These are phyloP conservation scores for Apiotrichum mycotoxinovorans DNA, from an alignment of 1,284 basidiomycete species.

Conservation along the genomic window DNA sequence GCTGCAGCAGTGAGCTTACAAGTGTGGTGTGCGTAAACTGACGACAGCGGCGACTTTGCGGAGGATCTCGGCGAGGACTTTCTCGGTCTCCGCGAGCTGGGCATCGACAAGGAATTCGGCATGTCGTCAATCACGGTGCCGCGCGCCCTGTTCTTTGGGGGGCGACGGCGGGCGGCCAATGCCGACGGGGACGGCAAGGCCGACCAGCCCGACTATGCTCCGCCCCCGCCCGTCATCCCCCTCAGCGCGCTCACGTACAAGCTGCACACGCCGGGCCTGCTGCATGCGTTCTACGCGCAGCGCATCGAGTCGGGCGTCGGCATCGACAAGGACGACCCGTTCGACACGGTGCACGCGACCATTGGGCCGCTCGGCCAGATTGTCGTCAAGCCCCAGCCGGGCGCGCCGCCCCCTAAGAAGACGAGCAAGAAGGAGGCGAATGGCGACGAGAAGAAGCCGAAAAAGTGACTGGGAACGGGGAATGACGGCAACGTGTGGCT, in stretches of 20 bases:
- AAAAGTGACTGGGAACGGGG: neutral
- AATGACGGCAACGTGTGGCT: neutral
- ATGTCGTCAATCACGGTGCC: conserved; percentile 74
- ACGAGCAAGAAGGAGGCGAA: conserved; percentile 7
- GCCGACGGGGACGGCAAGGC: conserved; percentile 40
- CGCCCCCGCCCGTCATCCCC: conserved; percentile 72
- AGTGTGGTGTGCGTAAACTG: neutral
- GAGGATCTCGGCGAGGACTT: conserved; percentile 89
- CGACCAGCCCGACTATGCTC: conserved; percentile 71
- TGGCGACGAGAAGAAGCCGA: conserved; percentile 22
- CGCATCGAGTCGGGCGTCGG: conserved; percentile 52
- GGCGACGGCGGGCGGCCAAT: conserved; percentile 47
- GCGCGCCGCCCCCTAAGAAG: conserved; percentile 14
- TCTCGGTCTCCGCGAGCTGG: conserved; percentile 80
- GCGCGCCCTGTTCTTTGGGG: conserved; percentile 70
- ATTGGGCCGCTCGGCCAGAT: conserved; percentile 48
- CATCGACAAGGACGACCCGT: conserved; percentile 36
- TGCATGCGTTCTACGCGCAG: conserved; percentile 69
- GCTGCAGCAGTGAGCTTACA: conserved; percentile 62
- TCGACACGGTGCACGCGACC: conserved; percentile 37
- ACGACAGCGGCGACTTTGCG: conserved; percentile 72
- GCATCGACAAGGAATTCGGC: conserved; percentile 84
- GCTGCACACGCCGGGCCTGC: conserved; percentile 72
- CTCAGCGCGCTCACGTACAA: conserved; percentile 64
- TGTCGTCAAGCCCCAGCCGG: conserved; percentile 27